phyloP scores from a whole-genome alignment of 2,329 filamentous ascomycete genomes.

The Botrytis porri region DNA sequence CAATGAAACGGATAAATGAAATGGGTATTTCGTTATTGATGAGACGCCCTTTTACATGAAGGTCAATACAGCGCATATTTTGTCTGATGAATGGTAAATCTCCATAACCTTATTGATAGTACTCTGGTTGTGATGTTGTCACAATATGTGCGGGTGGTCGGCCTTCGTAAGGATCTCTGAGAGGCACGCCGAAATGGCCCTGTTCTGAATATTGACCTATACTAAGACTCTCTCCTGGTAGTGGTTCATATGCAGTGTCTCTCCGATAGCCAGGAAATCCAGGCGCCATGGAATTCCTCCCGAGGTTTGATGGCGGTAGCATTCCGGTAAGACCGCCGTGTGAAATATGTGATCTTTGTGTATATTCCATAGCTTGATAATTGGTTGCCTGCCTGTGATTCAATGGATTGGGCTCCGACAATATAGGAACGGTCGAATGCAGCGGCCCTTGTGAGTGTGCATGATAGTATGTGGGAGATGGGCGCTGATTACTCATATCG shows the following conservation, averaged over 20 bases:
- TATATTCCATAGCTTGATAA: slow-evolving; percentile 9
- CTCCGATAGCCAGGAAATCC: slow-evolving; percentile 4
- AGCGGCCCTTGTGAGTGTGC: slow-evolving; percentile 7
- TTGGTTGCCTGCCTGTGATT: neutral
- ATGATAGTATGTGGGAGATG: slow-evolving; percentile 11
- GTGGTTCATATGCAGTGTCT: slow-evolving; percentile 3
- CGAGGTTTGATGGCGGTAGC: slow-evolving; percentile 3
- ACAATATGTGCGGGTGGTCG: slow-evolving; percentile 3
- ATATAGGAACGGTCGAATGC: slow-evolving; percentile 5
- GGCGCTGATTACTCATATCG: slow-evolving; percentile 10
- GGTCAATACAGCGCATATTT: too few relatives aligned
- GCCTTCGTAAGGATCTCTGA: slow-evolving; percentile 9
- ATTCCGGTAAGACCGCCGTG: neutral
- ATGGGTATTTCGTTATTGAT: neutral
- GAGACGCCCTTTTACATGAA: neutral
- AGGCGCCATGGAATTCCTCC: neutral
- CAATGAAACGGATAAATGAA: neutral
- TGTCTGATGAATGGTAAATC: neutral
- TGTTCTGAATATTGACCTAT: slow-evolving; percentile 12
- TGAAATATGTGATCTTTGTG: slow-evolving; percentile 2
- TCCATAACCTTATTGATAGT: neutral
- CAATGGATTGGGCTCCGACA: slow-evolving; percentile 8
- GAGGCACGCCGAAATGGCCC: neutral
- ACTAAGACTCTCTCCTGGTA: neutral
- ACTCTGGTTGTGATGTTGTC: slow-evolving; percentile 10